A percentile compares a stretch with the other conserved stretches of the same genome.
Conservation (phyloP, 305 asterid genomes). For the Fraxinus xanthoxyloides region DNA sequence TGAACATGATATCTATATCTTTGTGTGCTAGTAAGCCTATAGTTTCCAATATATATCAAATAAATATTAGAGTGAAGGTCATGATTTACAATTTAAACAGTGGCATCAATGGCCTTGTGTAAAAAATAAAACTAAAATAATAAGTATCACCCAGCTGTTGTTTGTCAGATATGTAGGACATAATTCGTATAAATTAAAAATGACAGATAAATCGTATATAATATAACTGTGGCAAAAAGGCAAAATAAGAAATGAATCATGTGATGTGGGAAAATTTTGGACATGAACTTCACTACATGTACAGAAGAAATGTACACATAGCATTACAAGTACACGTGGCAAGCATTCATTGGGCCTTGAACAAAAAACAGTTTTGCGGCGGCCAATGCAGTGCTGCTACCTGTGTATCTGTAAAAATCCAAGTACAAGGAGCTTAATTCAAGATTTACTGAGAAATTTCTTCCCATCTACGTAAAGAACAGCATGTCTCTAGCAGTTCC, state of each 20-base stretch:
- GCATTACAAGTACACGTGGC: no score
- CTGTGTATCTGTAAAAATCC: no score
- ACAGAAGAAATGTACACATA: no score
- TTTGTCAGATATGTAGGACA: background rate
- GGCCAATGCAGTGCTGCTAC: no score
- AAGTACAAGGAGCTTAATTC: no score
- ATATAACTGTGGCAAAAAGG: background rate
- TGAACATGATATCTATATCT: background rate
- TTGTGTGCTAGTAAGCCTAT: background rate
- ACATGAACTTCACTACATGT: background rate
- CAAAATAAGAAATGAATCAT: slow-evolving; percentile 1
- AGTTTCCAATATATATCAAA: background rate
- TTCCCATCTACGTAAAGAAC: background rate
- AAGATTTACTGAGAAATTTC: background rate
- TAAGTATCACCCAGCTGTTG: background rate
- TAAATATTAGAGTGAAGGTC: background rate
- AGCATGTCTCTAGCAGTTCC: background rate
- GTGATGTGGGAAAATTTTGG: background rate
- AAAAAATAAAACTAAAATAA: background rate
- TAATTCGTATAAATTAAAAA: background rate
- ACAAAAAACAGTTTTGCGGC: no score
- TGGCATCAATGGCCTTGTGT: background rate
- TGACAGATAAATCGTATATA: background rate
- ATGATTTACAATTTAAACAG: background rate
- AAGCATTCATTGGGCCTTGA: no score